A percentile compares a stretch with the other conserved stretches of the same genome.
These are phyloP conservation scores for Calonectria hawksworthii DNA, from an alignment of 2,329 filamentous ascomycete species.

Conservation along the genomic window DNA sequence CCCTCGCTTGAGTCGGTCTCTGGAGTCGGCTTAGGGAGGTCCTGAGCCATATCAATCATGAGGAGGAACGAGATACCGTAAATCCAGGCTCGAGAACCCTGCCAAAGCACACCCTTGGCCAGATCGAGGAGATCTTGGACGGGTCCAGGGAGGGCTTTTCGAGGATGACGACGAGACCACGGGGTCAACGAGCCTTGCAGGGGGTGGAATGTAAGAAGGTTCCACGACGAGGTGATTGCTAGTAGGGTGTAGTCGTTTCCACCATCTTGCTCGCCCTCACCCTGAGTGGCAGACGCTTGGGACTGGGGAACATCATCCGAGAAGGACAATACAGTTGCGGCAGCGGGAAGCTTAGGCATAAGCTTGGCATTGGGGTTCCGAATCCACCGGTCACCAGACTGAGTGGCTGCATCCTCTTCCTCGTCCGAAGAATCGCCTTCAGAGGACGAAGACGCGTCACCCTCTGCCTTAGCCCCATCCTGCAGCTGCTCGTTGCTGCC, in stretches of 20 bases:
- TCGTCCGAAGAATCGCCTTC: slow-evolving; percentile 59
- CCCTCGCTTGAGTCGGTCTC: slow-evolving; percentile 49
- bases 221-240: slow-evolving; percentile 67
- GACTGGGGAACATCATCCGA: slow-evolving; percentile 60
- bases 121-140: slow-evolving; percentile 83
- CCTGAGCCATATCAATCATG: slow-evolving; percentile 88
- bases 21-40: slow-evolving; percentile 64
- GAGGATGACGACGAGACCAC: slow-evolving; percentile 89
- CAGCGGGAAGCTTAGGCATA: slow-evolving; percentile 76
- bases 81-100: slow-evolving; percentile 83
- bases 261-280: slow-evolving; percentile 43
- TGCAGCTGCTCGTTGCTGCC: slow-evolving; percentile 49
- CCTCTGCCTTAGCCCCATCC: slow-evolving; percentile 50
- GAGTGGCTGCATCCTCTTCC: slow-evolving; percentile 59
- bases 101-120: slow-evolving; percentile 89
- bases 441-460: slow-evolving; percentile 53
- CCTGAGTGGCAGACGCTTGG: slow-evolving; percentile 41
- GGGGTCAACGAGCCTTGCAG: slow-evolving; percentile 82
- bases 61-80: slow-evolving; percentile 90
- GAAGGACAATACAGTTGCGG: slow-evolving; percentile 79
- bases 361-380: slow-evolving; percentile 78
- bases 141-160: slow-evolving; percentile 79
- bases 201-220: slow-evolving; percentile 85
- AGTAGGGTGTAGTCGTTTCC: slow-evolving; percentile 66
- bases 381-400: slow-evolving; percentile 73